Percentiles rank a stretch among this genome's conserved stretches.
These are phyloP conservation scores for Cercospora sesami DNA, from an alignment of 2,329 filamentous ascomycete genomes.

Conservation along the genomic window DNA sequence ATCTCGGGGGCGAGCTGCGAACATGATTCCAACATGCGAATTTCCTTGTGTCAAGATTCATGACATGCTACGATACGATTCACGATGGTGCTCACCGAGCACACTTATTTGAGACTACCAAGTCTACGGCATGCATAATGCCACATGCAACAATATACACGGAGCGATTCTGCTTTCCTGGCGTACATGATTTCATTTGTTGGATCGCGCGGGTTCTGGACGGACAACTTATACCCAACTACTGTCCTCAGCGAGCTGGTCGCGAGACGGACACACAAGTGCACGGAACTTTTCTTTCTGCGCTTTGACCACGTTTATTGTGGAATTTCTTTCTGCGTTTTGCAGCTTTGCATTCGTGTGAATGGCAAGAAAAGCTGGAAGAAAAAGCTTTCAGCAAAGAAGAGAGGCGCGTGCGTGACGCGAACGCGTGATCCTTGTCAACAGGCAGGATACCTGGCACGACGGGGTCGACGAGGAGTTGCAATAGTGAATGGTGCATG, in stretches of 20 bases:
- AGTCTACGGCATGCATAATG: constrained; percentile 2
- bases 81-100: constrained; percentile 11
- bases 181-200: constrained; percentile 9
- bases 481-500: constrained; percentile 2
- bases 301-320: neutral
- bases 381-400: constrained; percentile 1
- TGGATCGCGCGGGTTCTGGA: neutral
- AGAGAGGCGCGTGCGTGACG: constrained; percentile 10
- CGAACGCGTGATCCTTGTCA: constrained; percentile 14
- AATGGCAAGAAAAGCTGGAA: constrained; percentile 5
- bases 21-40: constrained; percentile 9
- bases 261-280: constrained; percentile 1
- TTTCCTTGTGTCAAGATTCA: constrained; percentile 11
- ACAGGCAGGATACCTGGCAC: neutral
- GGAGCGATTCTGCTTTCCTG: constrained; percentile 10
- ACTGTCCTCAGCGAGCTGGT: constrained; percentile 7
- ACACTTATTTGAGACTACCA: constrained; percentile 2
- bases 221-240: constrained; percentile 10
- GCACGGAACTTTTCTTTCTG: constrained; percentile 6
- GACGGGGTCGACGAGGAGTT: neutral
- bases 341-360: neutral
- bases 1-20: constrained; percentile 63
- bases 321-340: neutral
- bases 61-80: constrained; percentile 21
- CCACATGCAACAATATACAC: constrained; percentile 15